Conservation (phyloP, 371 early-diverging fungal species). For the Circinella umbellata region DNA sequence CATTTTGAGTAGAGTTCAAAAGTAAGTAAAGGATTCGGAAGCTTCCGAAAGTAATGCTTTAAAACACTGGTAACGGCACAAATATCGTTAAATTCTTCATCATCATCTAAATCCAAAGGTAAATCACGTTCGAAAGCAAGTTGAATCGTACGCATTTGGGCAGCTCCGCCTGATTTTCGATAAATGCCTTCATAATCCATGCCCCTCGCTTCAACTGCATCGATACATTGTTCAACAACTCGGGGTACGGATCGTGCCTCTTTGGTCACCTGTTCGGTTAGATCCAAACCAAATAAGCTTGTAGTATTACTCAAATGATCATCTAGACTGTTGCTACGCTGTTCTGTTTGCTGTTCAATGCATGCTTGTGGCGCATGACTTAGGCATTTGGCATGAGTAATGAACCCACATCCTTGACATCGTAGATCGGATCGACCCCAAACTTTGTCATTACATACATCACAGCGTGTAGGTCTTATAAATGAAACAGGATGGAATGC, state of each 20-base stretch:
- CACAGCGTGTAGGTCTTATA: constrained; percentile 77
- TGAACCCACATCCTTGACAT: constrained; percentile 69
- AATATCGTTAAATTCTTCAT: constrained; percentile 63
- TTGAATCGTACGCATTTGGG: constrained; percentile 77
- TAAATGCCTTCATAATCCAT: constrained; percentile 92
- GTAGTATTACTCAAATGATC: neutral
- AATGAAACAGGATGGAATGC: constrained; percentile 66
- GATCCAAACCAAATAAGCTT: constrained; percentile 40
- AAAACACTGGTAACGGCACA: constrained; percentile 88
- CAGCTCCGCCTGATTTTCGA: constrained; percentile 89
- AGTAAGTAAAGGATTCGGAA: constrained; percentile 92
- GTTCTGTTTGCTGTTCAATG: constrained; percentile 9
- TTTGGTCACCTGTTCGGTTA: constrained; percentile 26
- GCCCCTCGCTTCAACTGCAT: constrained; percentile 78
- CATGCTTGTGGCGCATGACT: constrained; percentile 42
- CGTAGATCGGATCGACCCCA: constrained; percentile 81
- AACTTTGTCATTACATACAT: constrained; percentile 83
- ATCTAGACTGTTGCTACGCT: constrained; percentile 26
- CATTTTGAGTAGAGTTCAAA: constrained; percentile 79
- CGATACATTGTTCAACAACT: constrained; percentile 78
- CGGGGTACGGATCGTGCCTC: constrained; percentile 63
- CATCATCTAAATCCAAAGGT: constrained; percentile 56
- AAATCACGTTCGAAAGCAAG: constrained; percentile 53
- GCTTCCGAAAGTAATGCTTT: constrained; percentile 92
- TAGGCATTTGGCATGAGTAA: constrained; percentile 61